phyloP scores from a whole-genome alignment of 208 protist genomes.

The Trypanosoma congolense region DNA sequence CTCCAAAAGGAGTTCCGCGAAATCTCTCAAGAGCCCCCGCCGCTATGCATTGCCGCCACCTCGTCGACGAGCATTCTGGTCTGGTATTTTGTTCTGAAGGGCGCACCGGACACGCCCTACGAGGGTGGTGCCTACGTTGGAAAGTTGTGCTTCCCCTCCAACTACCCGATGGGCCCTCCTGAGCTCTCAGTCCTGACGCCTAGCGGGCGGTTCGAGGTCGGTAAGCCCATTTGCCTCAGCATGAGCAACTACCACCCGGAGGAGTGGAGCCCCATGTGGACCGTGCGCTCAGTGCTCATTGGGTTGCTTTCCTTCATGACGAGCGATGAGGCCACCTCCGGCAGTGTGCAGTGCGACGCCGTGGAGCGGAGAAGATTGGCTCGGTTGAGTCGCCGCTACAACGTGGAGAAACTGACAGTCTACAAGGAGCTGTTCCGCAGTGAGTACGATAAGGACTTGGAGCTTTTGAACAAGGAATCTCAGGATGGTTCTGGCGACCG shows the following conservation, averaged over 20 bases:
- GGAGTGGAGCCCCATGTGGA: slow-evolving; percentile 87
- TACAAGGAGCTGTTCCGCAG: slow-evolving; percentile 50
- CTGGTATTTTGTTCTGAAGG: slow-evolving; percentile 96
- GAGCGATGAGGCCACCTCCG: slow-evolving; percentile 42
- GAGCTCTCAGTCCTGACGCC: slow-evolving; percentile 82
- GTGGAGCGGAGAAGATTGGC: slow-evolving; percentile 41
- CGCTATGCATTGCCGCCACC: slow-evolving; percentile 36
- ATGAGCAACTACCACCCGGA: slow-evolving; percentile 88
- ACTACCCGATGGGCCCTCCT: slow-evolving; percentile 97
- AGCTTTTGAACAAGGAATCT: slow-evolving; percentile 4
- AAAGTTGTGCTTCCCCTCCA: slow-evolving; percentile 87
- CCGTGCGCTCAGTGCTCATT: slow-evolving; percentile 67
- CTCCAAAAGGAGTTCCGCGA: slow-evolving; percentile 57
- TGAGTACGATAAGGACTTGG: slow-evolving; percentile 33
- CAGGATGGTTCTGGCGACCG: no score
- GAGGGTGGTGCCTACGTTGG: slow-evolving; percentile 95
- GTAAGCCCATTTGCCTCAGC: slow-evolving; percentile 66
- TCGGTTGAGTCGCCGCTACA: slow-evolving; percentile 39
- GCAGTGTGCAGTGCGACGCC: slow-evolving; percentile 26
- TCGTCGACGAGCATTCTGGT: slow-evolving; percentile 89
- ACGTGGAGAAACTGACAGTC: slow-evolving; percentile 31
- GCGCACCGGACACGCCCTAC: slow-evolving; percentile 84
- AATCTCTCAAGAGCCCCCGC: slow-evolving; percentile 25
- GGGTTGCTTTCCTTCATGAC: slow-evolving; percentile 83
- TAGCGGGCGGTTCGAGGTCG: slow-evolving; percentile 71